Evolutionary conservation across 2,329 filamentous ascomycete species (phyloP).

Genomic region (Penicillium sp.): DNA sequence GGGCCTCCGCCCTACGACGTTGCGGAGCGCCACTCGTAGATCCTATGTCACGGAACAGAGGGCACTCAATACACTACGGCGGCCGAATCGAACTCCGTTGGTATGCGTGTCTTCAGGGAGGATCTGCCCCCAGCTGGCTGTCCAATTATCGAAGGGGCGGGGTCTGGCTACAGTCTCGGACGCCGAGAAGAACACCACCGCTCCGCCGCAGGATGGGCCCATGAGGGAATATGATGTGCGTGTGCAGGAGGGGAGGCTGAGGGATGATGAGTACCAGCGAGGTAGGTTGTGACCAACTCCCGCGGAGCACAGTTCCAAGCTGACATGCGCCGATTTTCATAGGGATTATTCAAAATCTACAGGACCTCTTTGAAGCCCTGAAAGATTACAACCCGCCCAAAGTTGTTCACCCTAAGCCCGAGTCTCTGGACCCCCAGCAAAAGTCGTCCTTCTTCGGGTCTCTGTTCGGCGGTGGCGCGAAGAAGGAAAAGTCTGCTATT

Average conservation of each 20-base stretch:
- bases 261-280: constrained; percentile 89
- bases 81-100: background rate
- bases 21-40: constrained; percentile 18
- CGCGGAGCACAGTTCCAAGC: background rate
- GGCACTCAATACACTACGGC: constrained; percentile 7
- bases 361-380: constrained; percentile 84
- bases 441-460: constrained; percentile 54
- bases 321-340: background rate
- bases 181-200: constrained; percentile 6
- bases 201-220: constrained; percentile 58
- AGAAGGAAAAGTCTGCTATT: constrained; percentile 47
- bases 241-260: constrained; percentile 69
- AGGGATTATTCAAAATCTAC: constrained; percentile 86
- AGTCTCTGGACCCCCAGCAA: constrained; percentile 60
- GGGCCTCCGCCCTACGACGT: constrained; percentile 16
- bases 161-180: constrained; percentile 22
- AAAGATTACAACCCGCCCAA: constrained; percentile 69
- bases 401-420: constrained; percentile 74
- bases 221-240: constrained; percentile 84
- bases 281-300: constrained; percentile 51
- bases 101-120: background rate
- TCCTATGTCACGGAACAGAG: constrained; percentile 22
- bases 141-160: constrained; percentile 19
- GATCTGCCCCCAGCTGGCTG: constrained; percentile 19
- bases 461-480: constrained; percentile 38